phyloP scores from a whole-genome alignment of 306 rosid species.

The Prinsepia uniflora region DNA sequence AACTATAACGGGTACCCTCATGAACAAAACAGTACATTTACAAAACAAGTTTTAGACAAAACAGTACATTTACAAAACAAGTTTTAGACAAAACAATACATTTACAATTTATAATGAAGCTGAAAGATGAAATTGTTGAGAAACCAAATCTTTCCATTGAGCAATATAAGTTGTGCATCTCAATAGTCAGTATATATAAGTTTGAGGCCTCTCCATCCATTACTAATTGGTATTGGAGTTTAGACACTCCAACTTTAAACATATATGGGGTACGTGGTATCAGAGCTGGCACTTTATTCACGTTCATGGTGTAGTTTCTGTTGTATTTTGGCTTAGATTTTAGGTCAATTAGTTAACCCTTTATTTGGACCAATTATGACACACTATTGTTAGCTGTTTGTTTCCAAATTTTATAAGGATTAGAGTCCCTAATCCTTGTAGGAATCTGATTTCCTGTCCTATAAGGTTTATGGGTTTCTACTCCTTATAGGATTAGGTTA shows the following conservation, averaged over 20 bases:
- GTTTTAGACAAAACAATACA: neutral
- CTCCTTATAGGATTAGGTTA: too few species aligned
- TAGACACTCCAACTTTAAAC: neutral
- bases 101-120: neutral
- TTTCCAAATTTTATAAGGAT: too few species aligned
- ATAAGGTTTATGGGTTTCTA: too few species aligned
- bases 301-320: too few species aligned
- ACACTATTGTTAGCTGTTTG: too few species aligned
- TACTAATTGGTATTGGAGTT: neutral
- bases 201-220: neutral
- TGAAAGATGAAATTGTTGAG: neutral
- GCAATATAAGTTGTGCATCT: neutral
- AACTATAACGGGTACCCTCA: neutral
- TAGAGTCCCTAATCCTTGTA: too few species aligned
- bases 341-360: too few species aligned
- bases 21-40: too few species aligned
- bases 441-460: too few species aligned
- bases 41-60: conserved; percentile 2
- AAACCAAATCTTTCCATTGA: neutral
- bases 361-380: too few species aligned
- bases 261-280: neutral
- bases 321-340: too few species aligned
- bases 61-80: conserved; percentile 5
- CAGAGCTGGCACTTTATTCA: neutral
- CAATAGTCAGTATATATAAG: neutral